These are phyloP conservation scores for Candida quercuum DNA, from an alignment of 805 yeast genomes.

Conservation along the genomic window DNA sequence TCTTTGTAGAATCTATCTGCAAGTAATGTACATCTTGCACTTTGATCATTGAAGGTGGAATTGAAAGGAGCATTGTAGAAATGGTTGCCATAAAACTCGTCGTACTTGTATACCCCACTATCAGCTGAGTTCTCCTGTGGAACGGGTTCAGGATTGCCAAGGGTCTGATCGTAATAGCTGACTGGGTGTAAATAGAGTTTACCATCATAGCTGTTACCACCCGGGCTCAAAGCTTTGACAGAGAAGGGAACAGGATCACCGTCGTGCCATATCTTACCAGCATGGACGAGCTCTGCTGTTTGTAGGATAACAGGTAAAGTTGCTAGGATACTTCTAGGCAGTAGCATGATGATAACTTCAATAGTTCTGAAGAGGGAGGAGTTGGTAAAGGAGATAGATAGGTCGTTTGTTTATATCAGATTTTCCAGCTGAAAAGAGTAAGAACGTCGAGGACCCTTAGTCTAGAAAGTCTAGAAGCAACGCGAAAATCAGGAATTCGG, in stretches of 20 bases:
- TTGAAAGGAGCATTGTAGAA: slow-evolving; percentile 17
- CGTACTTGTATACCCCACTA: slow-evolving; percentile 1
- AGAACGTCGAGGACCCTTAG: no score
- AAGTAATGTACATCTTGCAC: slow-evolving; percentile 9
- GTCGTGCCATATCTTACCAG: slow-evolving; percentile 8
- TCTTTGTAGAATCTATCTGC: slow-evolving; percentile 17
- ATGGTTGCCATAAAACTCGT: slow-evolving; percentile 14
- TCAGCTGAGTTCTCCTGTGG: slow-evolving; percentile 6
- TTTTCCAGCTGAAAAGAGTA: no score
- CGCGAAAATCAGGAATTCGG: no score
- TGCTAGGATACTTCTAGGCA: no score
- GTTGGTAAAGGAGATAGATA: no score
- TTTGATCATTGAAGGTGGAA: slow-evolving; percentile 11
- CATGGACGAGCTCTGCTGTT: neutral
- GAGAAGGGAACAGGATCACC: slow-evolving; percentile 15
- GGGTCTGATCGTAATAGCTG: slow-evolving; percentile 19
- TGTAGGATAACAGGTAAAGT: no score
- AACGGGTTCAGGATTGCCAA: slow-evolving; percentile 16
- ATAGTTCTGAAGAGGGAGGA: no score
- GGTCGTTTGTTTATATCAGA: no score
- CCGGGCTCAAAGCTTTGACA: slow-evolving; percentile 21
- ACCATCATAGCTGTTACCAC: slow-evolving; percentile 21
- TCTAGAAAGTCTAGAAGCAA: no score
- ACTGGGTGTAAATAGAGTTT: slow-evolving; percentile 21
- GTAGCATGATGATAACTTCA: no score